A percentile compares a stretch with the other conserved stretches of the same genome.
Evolutionary conservation across 345 rosid species (phyloP).

Genomic region (Camelina hispida): DNA sequence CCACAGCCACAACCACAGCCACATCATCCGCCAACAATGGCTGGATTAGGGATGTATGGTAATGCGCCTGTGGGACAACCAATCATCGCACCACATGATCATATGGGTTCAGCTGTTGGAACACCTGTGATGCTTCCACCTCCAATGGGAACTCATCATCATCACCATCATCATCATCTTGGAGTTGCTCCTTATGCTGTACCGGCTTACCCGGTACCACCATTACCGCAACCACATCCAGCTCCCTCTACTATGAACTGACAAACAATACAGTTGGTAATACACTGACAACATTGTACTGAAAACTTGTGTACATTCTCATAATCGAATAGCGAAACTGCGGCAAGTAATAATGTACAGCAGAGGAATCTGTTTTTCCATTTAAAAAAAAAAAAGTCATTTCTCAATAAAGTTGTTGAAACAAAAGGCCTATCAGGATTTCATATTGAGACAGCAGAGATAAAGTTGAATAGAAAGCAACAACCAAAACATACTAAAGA

Average conservation of each 20-base stretch:
- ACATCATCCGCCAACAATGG: slow-evolving; percentile 54
- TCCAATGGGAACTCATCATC: slow-evolving; percentile 49
- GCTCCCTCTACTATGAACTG: slow-evolving; percentile 65
- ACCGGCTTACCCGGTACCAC: slow-evolving; percentile 76
- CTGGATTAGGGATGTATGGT: slow-evolving; percentile 73
- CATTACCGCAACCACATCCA: slow-evolving; percentile 60
- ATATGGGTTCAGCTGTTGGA: slow-evolving; percentile 79
- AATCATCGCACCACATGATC: slow-evolving; percentile 62
- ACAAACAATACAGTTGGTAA: slow-evolving; percentile 42
- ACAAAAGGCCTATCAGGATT: not conserved
- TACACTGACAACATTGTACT: slow-evolving; percentile 34
- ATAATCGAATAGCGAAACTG: slow-evolving; percentile 13
- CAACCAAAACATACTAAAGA: not conserved
- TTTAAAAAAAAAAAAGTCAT: not conserved
- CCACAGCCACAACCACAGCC: slow-evolving; percentile 45
- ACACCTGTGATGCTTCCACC: slow-evolving; percentile 95
- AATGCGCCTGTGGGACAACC: slow-evolving; percentile 76
- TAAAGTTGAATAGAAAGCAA: not conserved
- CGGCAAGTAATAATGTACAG: slow-evolving; percentile 31
- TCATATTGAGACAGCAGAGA: not conserved
- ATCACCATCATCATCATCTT: slow-evolving; percentile 58
- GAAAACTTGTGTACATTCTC: slow-evolving; percentile 37
- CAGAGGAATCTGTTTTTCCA: slow-evolving; percentile 29
- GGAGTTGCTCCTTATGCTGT: slow-evolving; percentile 59
- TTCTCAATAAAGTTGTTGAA: not conserved